Conservation (phyloP, 129 eudicot species). For the Tagetes patula region DNA sequence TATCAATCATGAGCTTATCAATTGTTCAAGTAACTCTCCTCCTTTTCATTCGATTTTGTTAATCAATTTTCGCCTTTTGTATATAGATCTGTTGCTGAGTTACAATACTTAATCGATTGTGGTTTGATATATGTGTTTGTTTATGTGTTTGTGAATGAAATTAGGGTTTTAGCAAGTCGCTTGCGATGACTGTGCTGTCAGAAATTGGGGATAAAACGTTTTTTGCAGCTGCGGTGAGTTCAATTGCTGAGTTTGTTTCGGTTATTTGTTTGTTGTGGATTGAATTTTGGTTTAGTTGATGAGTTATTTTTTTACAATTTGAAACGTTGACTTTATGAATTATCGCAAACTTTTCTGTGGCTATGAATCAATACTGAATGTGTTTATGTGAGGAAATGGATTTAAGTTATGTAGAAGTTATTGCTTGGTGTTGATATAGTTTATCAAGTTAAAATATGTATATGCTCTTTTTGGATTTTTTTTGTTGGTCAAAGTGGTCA, state of each 20-base stretch:
- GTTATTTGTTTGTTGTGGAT: not conserved
- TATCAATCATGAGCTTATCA: constrained; percentile 52
- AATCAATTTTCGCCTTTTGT: not conserved
- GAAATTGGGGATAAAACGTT: constrained; percentile 97
- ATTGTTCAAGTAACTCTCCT: constrained; percentile 48
- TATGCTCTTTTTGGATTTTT: not conserved
- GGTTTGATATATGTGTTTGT: not conserved
- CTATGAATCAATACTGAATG: not conserved
- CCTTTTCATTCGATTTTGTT: not conserved
- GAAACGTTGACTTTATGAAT: constrained; percentile 24
- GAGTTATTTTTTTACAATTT: not conserved
- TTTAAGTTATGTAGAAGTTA: constrained; percentile 12
- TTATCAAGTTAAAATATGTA: not conserved
- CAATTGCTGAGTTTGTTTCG: not conserved
- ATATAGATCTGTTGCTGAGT: not conserved
- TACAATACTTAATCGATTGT: not conserved
- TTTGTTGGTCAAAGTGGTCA: constrained; percentile 7
- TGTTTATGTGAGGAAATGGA: constrained; percentile 8
- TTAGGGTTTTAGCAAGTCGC: constrained; percentile 88
- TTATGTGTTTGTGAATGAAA: constrained; percentile 6
- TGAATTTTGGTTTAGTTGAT: not conserved
- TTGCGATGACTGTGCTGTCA: constrained; percentile 95
- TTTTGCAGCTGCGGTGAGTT: constrained; percentile 92
- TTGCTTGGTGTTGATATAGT: not conserved
- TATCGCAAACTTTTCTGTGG: not conserved